A percentile compares a stretch with the other conserved stretches of the same genome.
Evolutionary conservation across 805 yeast genomes (phyloP).

Genomic region (Lachancea thermotolerans): DNA sequence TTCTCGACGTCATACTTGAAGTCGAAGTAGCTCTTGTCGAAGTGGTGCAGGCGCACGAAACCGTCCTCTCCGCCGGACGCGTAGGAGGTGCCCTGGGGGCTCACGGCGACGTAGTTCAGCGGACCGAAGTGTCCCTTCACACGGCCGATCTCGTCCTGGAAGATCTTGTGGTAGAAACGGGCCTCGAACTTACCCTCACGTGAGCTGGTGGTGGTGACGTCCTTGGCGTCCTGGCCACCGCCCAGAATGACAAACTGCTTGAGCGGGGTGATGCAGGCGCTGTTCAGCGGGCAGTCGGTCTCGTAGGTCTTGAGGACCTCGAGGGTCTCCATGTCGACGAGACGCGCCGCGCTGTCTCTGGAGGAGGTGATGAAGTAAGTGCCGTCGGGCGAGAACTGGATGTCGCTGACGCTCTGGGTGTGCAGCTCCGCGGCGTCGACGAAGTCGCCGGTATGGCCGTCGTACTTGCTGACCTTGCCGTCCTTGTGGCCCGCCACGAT

Average conservation of each 20-base stretch:
- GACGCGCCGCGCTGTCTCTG: slow-evolving; percentile 78
- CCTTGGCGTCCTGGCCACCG: slow-evolving; percentile 99
- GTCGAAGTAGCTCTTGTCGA: slow-evolving; percentile 88
- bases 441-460: slow-evolving; percentile 63
- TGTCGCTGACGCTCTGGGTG: slow-evolving; percentile 73
- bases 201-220: slow-evolving; percentile 94
- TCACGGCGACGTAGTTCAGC: slow-evolving; percentile 84
- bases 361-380: slow-evolving; percentile 90
- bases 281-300: slow-evolving; percentile 90
- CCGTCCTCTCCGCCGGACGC: slow-evolving; percentile 99
- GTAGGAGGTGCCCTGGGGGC: slow-evolving; percentile 87
- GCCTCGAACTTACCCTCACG: slow-evolving; percentile 96
- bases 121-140: slow-evolving; percentile 99
- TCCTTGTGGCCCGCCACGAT: slow-evolving; percentile 85
- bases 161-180: slow-evolving; percentile 89
- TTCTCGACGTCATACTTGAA: slow-evolving; percentile 89
- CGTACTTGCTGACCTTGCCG: slow-evolving; percentile 77
- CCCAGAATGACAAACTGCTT: slow-evolving; percentile 91
- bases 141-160: slow-evolving; percentile 93
- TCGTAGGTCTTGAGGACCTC: slow-evolving; percentile 64
- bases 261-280: slow-evolving; percentile 89
- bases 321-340: slow-evolving; percentile 73
- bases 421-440: slow-evolving; percentile 57
- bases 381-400: slow-evolving; percentile 81
- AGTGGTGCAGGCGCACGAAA: slow-evolving; percentile 85